These are phyloP conservation scores for Drosera spatulata DNA, from an alignment of 179 eudicot species.

Conservation along the genomic window DNA sequence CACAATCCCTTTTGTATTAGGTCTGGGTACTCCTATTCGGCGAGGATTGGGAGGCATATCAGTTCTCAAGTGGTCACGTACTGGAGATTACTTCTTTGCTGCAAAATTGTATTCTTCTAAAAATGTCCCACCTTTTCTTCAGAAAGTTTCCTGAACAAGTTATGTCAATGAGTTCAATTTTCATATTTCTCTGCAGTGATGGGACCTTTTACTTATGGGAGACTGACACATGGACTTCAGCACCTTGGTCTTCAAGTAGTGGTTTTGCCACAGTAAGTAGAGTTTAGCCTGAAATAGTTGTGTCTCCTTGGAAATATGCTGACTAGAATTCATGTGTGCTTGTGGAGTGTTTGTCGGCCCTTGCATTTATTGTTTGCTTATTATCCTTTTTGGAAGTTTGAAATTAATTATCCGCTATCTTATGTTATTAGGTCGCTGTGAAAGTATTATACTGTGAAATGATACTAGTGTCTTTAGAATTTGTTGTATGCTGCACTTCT, in stretches of 20 bases:
- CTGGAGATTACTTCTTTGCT: slow-evolving; percentile 89
- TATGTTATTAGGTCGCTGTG: no score
- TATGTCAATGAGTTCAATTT: not conserved
- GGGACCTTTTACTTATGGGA: slow-evolving; percentile 98
- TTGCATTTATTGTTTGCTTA: no score
- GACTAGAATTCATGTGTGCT: no score
- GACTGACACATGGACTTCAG: slow-evolving; percentile 93
- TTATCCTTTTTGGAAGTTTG: no score
- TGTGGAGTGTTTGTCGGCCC: no score
- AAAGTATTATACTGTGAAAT: no score
- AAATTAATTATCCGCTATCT: no score
- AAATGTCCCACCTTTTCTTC: slow-evolving; percentile 6
- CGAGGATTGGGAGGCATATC: slow-evolving; percentile 94
- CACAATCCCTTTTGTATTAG: slow-evolving; percentile 21
- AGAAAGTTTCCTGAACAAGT: not conserved
- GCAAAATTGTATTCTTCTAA: slow-evolving; percentile 70
- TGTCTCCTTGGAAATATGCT: no score
- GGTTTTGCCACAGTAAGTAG: slow-evolving; percentile 83
- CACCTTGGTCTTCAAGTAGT: slow-evolving; percentile 82
- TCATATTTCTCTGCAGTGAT: slow-evolving; percentile 43
- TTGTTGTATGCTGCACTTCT: not conserved
- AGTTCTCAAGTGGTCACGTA: slow-evolving; percentile 80
- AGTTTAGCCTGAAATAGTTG: not conserved
- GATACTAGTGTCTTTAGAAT: no score
- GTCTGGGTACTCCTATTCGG: slow-evolving; percentile 86